Percentiles rank a stretch among this genome's conserved stretches.
Evolutionary conservation across 1,139 yeast species (phyloP).

Genomic region (Diutina siamensis): DNA sequence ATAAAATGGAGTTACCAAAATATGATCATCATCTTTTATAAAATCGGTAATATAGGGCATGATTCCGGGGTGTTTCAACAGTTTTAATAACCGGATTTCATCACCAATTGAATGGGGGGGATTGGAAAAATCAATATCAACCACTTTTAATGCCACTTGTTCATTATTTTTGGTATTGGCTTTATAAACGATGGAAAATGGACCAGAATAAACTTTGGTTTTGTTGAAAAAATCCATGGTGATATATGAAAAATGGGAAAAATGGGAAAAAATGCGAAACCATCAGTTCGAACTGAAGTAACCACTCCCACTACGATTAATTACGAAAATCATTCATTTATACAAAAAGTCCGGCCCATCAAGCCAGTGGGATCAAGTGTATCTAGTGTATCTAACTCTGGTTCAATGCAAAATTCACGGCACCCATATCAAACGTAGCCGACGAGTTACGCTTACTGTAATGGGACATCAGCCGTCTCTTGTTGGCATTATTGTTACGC

Average conservation of each 20-base stretch:
- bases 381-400: not conserved
- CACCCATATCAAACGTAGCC: constrained; percentile 1
- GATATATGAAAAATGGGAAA: not conserved
- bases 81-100: constrained; percentile 21
- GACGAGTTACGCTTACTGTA: constrained; percentile 3
- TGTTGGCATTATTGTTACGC: not conserved
- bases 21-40: constrained; percentile 21
- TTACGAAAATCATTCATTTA: not conserved
- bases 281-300: not conserved
- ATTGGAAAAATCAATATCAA: constrained; percentile 25
- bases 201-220: not conserved
- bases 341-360: not conserved
- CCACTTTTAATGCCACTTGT: constrained; percentile 18
- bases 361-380: not conserved
- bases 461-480: not conserved
- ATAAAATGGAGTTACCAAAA: constrained; percentile 25
- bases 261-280: not conserved
- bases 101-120: constrained; percentile 29
- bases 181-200: not conserved
- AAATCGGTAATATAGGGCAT: constrained; percentile 11
- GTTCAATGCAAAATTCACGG: constrained; percentile 4
- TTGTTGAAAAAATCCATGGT: not conserved
- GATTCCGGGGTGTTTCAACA: constrained; percentile 8
- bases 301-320: too few relatives aligned
- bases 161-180: not conserved